Percentiles rank a stretch among this genome's conserved stretches.
Evolutionary conservation across 2,329 filamentous ascomycete genomes (phyloP).

Genomic region (Cladosporium sp.): DNA sequence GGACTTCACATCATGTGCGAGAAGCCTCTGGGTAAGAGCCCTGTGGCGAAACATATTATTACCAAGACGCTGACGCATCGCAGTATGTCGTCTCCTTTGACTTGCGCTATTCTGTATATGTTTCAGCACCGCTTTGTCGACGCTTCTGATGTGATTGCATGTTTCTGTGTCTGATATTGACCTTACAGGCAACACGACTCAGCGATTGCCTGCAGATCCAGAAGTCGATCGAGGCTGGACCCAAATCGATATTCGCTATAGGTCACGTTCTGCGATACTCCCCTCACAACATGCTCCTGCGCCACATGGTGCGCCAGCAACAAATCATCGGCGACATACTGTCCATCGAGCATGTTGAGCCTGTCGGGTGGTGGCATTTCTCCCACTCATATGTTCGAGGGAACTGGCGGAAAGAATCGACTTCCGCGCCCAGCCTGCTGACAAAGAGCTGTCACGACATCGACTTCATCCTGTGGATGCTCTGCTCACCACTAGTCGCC

Average conservation of each 20-base stretch:
- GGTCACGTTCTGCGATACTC: conserved; percentile 93
- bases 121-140: background rate
- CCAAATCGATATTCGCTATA: conserved; percentile 71
- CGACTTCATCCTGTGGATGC: conserved; percentile 86
- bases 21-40: conserved; percentile 66
- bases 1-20: conserved; percentile 88
- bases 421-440: conserved; percentile 75
- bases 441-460: conserved; percentile 98
- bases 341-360: conserved; percentile 88
- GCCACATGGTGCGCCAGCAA: conserved; percentile 73
- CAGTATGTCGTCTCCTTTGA: background rate
- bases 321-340: conserved; percentile 79
- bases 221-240: conserved; percentile 32
- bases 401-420: conserved; percentile 85
- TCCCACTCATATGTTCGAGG: conserved; percentile 86
- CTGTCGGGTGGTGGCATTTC: conserved; percentile 96
- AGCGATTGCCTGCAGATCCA: conserved; percentile 73
- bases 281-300: conserved; percentile 84
- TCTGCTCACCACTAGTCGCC: conserved; percentile 64
- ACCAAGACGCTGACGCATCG: background rate
- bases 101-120: background rate
- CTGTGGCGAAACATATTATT: background rate
- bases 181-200: conserved; percentile 63
- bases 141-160: background rate
- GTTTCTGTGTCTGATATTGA: background rate